These are phyloP conservation scores for Hapsidospora chrysogenum DNA, from an alignment of 495 filamentous ascomycete species.

Conservation along the genomic window DNA sequence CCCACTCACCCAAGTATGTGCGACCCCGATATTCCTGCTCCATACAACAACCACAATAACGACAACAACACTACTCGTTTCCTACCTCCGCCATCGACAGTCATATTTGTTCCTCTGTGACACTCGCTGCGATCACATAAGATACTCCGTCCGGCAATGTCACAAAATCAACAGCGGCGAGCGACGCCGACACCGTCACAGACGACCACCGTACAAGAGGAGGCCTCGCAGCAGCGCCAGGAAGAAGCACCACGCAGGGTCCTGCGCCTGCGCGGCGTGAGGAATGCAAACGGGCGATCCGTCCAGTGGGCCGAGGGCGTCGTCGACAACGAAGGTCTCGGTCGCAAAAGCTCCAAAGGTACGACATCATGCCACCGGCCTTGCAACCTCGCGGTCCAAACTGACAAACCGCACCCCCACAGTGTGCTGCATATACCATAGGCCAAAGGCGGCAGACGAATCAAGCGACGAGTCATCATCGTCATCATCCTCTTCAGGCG, in stretches of 20 bases:
- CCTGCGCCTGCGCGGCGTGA: constrained; percentile 27
- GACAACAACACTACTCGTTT: no score
- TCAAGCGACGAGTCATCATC: constrained; percentile 65
- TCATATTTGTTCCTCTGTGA: no score
- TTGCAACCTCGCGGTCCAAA: neutral
- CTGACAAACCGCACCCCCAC: neutral
- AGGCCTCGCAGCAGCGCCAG: constrained; percentile 6
- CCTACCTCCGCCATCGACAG: no score
- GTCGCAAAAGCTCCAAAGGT: constrained; percentile 91
- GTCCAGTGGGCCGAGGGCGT: constrained; percentile 91
- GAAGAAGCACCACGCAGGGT: constrained; percentile 17
- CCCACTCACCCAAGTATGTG: no score
- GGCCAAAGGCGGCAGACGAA: constrained; percentile 65
- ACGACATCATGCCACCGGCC: no score
- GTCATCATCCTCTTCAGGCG: constrained; percentile 40
- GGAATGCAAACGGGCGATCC: constrained; percentile 21
- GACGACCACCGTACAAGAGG: constrained; percentile 8
- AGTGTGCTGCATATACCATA: constrained; percentile 99
- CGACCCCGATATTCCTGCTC: no score
- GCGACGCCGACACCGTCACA: constrained; percentile 3
- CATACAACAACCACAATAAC: no score
- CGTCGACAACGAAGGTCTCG: constrained; percentile 90
- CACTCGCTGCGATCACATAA: no score
- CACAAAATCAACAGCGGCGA: constrained; percentile 1
- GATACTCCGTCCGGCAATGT: constrained; percentile 1